Evolutionary conservation across 306 rosid species (phyloP).

Genomic region (Elaeagnus macrophylla): DNA sequence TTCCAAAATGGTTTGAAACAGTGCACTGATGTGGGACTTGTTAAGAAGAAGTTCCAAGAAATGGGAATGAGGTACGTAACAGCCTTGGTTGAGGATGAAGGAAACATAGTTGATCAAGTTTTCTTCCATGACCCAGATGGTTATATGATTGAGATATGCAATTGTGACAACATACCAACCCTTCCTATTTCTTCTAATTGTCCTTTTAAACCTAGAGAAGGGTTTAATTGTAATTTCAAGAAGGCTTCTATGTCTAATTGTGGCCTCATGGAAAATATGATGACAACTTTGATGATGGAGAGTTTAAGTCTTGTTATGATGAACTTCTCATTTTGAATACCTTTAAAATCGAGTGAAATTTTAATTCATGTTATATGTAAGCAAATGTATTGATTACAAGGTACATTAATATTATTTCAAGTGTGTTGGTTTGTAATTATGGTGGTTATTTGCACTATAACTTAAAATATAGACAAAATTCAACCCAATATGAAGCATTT

Average conservation of each 20-base stretch:
- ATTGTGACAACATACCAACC: constrained; percentile 68
- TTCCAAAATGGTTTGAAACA: constrained; percentile 13
- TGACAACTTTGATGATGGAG: constrained; percentile 77
- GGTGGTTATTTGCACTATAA: too few species aligned
- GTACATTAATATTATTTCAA: too few species aligned
- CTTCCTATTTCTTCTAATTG: constrained; percentile 50
- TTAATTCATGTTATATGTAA: too few species aligned
- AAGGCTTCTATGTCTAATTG: constrained; percentile 39
- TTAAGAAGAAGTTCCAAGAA: constrained; percentile 58
- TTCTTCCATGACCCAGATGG: constrained; percentile 90
- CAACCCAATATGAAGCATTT: too few species aligned
- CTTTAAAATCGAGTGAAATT: not conserved
- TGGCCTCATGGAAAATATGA: constrained; percentile 63
- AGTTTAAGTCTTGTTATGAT: constrained; percentile 75
- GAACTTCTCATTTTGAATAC: constrained; percentile 52
- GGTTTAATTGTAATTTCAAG: constrained; percentile 29
- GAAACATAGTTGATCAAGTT: constrained; percentile 55
- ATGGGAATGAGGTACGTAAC: constrained; percentile 68
- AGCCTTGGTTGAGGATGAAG: constrained; percentile 61
- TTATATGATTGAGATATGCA: constrained; percentile 68
- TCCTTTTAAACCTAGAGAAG: constrained; percentile 41
- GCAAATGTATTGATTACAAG: too few species aligned
- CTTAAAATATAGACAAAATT: too few species aligned
- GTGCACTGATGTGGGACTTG: constrained; percentile 75
- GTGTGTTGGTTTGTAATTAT: too few species aligned